phyloP scores from a whole-genome alignment of 345 rosid genomes.

The Dimocarpus longan region DNA sequence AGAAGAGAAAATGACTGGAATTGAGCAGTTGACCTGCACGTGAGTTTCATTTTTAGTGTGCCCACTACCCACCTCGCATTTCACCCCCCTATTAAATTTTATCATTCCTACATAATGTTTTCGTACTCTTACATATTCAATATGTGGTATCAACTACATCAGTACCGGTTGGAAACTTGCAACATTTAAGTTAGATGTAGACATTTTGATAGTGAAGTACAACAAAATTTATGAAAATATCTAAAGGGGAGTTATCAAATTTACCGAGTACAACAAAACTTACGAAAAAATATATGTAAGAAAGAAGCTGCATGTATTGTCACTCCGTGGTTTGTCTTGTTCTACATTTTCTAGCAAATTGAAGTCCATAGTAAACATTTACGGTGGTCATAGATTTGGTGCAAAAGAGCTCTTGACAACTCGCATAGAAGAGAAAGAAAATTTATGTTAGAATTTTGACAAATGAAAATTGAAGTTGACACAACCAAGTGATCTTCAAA shows the following conservation, averaged over 20 bases:
- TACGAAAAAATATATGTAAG: too few species aligned
- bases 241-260: too few species aligned
- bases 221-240: background rate
- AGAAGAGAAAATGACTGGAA: too few species aligned
- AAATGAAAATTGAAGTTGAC: background rate
- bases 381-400: background rate
- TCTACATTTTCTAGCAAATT: too few species aligned
- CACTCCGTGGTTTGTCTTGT: background rate
- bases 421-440: background rate
- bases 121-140: background rate
- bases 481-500: background rate
- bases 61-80: background rate
- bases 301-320: too few species aligned
- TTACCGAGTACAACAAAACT: background rate
- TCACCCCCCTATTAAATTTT: background rate
- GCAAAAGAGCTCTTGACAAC: background rate
- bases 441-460: background rate
- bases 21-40: background rate
- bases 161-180: background rate
- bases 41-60: background rate
- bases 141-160: background rate
- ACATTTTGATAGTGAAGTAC: background rate
- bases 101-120: too few species aligned
- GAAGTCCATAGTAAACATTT: background rate
- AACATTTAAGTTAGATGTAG: background rate